phyloP scores from a whole-genome alignment of 164 flowering plant species.

The Liquidambar formosana region DNA sequence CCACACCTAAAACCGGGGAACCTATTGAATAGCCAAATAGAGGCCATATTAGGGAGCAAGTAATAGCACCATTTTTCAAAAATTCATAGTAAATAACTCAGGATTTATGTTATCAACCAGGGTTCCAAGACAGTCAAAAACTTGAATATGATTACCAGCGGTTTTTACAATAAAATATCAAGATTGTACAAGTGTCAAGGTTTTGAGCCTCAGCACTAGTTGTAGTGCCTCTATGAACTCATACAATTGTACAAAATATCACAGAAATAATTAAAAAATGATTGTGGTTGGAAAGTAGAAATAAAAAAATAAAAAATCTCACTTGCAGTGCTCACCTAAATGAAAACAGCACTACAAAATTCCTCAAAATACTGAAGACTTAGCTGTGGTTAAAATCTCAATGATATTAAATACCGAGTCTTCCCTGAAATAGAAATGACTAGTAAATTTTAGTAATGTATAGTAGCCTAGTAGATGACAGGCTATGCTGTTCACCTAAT shows the following conservation, averaged over 20 bases:
- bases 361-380: not conserved
- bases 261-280: not conserved
- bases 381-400: not conserved
- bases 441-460: no score
- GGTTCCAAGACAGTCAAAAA: not conserved
- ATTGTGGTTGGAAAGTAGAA: not conserved
- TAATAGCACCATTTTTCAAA: not conserved
- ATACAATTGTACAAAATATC: not conserved
- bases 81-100: not conserved
- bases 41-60: not conserved
- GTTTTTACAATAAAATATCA: not conserved
- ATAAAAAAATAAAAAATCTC: not conserved
- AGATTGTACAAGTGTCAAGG: not conserved
- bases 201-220: not conserved
- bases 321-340: not conserved
- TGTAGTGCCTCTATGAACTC: not conserved
- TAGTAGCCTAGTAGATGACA: no score
- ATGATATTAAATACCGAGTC: no score
- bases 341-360: not conserved
- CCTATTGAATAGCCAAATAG: conserved; percentile 39
- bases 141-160: not conserved
- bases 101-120: not conserved
- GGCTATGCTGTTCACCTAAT: no score
- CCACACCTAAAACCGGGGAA: conserved; percentile 78
- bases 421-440: no score